Conservation (phyloP, 352 stramenopile genomes). For the Globisporangium acanthophoron region DNA sequence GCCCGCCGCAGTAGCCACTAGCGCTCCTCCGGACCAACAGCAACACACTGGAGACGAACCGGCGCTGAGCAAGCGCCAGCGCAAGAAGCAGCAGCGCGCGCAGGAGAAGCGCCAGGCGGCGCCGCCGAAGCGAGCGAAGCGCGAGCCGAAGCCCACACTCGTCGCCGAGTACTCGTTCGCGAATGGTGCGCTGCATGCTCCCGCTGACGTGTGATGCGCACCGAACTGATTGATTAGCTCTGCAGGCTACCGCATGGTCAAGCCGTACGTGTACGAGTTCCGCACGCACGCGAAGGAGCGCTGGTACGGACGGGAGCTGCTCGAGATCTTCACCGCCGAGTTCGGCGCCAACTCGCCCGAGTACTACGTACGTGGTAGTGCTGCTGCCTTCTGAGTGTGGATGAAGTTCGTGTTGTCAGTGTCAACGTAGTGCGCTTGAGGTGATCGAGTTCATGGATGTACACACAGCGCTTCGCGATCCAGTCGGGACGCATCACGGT, state of each 20-base stretch:
- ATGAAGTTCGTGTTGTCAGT: neutral
- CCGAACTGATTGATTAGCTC: neutral
- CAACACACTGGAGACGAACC: neutral
- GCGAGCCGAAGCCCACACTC: slow-evolving; percentile 27
- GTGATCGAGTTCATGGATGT: neutral
- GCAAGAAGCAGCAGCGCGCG: slow-evolving; percentile 33
- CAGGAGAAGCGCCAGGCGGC: slow-evolving; percentile 19
- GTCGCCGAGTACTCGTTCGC: slow-evolving; percentile 51
- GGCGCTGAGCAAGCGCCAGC: slow-evolving; percentile 30
- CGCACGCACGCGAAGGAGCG: slow-evolving; percentile 92
- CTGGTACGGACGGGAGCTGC: slow-evolving; percentile 89
- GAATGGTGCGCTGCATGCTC: slow-evolving; percentile 24
- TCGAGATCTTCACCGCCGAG: slow-evolving; percentile 89
- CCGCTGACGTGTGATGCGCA: neutral
- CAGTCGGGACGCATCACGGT: slow-evolving; percentile 92
- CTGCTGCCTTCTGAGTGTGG: neutral
- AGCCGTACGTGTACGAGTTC: slow-evolving; percentile 96
- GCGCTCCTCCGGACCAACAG: neutral
- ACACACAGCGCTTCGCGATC: slow-evolving; percentile 85
- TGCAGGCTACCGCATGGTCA: slow-evolving; percentile 75
- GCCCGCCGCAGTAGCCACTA: neutral
- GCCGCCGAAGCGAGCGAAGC: slow-evolving; percentile 8
- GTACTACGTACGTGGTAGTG: slow-evolving; percentile 62
- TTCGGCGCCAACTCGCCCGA: slow-evolving; percentile 81
- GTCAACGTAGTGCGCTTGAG: slow-evolving; percentile 2